A percentile compares a stretch with the other conserved stretches of the same genome.
Evolutionary conservation across 116 monocot genomes (phyloP).

Genomic region (Trichopus zeylanicus): DNA sequence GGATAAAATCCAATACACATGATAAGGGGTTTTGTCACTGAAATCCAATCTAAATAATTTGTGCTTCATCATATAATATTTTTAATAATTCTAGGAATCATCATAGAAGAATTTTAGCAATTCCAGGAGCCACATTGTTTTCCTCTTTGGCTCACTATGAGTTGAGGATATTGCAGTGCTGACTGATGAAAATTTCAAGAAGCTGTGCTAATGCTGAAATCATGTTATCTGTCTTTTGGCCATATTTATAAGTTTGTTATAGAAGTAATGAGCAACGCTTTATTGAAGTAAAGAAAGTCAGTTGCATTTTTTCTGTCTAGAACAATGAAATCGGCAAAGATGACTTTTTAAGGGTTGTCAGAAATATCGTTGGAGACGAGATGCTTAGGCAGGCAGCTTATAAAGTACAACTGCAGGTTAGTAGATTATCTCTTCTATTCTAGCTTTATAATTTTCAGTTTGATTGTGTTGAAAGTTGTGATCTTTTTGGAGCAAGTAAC

Average conservation of each 20-base stretch:
- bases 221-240: no score
- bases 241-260: background rate
- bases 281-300: background rate
- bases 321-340: conserved; percentile 86
- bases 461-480: background rate
- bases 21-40: no score
- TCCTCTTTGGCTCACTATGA: no score
- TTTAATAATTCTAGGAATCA: no score
- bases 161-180: no score
- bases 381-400: conserved; percentile 90
- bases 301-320: conserved; percentile 20
- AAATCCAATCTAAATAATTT: no score
- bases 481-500: background rate
- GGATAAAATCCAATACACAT: no score
- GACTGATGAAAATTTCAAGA: no score
- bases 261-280: background rate
- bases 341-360: conserved; percentile 75
- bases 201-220: no score
- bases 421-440: conserved; percentile 1
- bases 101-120: no score
- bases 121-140: no score
- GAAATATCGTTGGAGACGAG: conserved; percentile 90
- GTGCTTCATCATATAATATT: no score
- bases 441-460: background rate
- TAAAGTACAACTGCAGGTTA: conserved; percentile 65